Evolutionary conservation across 2,329 filamentous ascomycete genomes (phyloP).

Genomic region (Cercospora nicotianae): DNA sequence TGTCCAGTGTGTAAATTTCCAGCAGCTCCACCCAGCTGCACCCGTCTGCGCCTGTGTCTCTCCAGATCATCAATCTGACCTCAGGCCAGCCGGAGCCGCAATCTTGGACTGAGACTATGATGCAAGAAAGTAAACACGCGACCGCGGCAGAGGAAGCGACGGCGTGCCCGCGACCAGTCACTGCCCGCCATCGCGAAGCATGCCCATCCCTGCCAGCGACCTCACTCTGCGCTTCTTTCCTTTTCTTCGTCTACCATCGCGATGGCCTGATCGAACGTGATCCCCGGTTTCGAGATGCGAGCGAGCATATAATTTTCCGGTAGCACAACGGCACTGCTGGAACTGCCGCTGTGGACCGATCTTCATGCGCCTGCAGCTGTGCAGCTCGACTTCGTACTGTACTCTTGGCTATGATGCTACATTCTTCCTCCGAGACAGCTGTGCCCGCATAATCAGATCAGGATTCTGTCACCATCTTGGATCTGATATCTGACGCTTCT

Average conservation of each 20-base stretch:
- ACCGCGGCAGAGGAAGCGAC: slow-evolving; percentile 5
- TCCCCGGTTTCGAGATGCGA: not conserved
- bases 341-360: not conserved
- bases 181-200: not conserved
- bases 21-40: not conserved
- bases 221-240: slow-evolving; percentile 12
- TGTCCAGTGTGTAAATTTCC: not conserved
- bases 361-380: not conserved
- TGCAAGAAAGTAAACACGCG: slow-evolving; percentile 15
- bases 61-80: not conserved
- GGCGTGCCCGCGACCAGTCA: not conserved
- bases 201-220: slow-evolving; percentile 12
- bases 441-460: not conserved
- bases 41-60: not conserved
- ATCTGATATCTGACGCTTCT: not conserved
- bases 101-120: slow-evolving; percentile 10
- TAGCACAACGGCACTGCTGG: not conserved
- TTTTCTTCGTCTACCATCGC: slow-evolving; percentile 1
- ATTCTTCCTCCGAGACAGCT: not conserved
- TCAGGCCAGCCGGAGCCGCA: not conserved
- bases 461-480: not conserved
- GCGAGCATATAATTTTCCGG: not conserved
- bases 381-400: not conserved
- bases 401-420: not conserved
- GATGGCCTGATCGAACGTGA: not conserved